Evolutionary conservation across 306 rosid genomes (phyloP), one percentile per base, ranked within the genome.

Genomic region (Dryas alaskensis): DNA sequence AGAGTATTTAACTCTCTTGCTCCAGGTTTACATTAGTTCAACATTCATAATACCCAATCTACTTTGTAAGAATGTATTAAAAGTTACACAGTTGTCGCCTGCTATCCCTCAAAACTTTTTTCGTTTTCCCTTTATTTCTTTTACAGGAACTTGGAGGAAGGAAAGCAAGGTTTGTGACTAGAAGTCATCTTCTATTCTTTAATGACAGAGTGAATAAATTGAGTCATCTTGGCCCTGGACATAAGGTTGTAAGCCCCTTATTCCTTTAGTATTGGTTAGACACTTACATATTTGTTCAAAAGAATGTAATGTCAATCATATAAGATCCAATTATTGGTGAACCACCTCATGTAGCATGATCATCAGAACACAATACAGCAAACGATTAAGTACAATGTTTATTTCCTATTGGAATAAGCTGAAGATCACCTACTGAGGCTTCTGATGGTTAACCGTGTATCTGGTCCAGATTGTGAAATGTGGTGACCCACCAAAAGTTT

Each of bases 401-500:
- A 48, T 75, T 49, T 53, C 73, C 46, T 25, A 49, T 69, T 78
- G n/a, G 17, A 60, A 43, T 37, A 39, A 45, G 80, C 69, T 52
- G 40, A 59, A 40, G 37, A 57, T 67, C 64, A 65, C 39, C 63
- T 13, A 53, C 44, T 64, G 43, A 17, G 62, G 63, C 65, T 7
- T 47, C 63, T n/a, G 31, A 48, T 50, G 3, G 44, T 19, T 46
- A 71, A 74, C 51, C 59, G 70, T 45, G 67, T 61, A 77, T 70
- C 45, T 60, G 47, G 47, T 54, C 68, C 45, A 78, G 76, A 71
- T 53, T 59, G 43, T 51, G 73, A 71, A 59, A 66, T 63, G 52
- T 58, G 70, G 52, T 58, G 66, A 67, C 51, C 69, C 68, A 67
- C 48, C 47, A 10, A 66, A 72, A 64, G 69, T 48, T 72, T 75